A percentile compares a stretch with the other conserved stretches of the same genome.
Evolutionary conservation across 2,329 filamentous ascomycete species (phyloP).

Genomic region (Lomentospora prolificans): DNA sequence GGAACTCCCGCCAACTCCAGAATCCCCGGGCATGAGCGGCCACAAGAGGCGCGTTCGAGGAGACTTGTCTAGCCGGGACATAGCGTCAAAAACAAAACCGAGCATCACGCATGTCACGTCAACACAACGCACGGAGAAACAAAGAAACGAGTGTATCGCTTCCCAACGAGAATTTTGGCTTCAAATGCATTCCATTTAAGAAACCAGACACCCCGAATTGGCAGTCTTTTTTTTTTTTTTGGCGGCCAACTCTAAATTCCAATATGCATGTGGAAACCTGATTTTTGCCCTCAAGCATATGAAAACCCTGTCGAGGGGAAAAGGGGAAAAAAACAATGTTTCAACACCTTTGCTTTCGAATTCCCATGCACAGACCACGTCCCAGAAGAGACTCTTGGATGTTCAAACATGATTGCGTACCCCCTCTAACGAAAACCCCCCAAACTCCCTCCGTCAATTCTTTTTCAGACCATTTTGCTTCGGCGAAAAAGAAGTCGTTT

Average conservation of each 20-base stretch:
- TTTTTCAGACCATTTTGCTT: neutral
- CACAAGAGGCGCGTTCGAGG: constrained; percentile 33
- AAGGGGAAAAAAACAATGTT: neutral
- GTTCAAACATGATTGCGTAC: neutral
- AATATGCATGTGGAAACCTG: constrained; percentile 21
- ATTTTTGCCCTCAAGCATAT: constrained; percentile 2
- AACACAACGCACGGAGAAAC: neutral
- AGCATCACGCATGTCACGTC: neutral
- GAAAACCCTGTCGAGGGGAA: neutral
- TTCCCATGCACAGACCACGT: constrained; percentile 1
- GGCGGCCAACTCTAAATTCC: constrained; percentile 32
- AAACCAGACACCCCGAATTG: constrained; percentile 9
- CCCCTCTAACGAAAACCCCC: neutral
- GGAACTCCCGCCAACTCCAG: constrained; percentile 46
- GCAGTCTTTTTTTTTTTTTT: constrained; percentile 27
- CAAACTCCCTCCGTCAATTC: neutral
- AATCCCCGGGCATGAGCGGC: constrained; percentile 37
- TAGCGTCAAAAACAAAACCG: neutral
- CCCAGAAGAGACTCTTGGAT: neutral
- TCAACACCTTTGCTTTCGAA: neutral
- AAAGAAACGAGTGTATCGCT: neutral
- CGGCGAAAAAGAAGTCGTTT: constrained; percentile 22
- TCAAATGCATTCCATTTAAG: constrained; percentile 10
- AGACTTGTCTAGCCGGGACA: constrained; percentile 48
- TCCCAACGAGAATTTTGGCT: neutral